phyloP scores from a whole-genome alignment of 345 rosid species.

The Eucalyptus marginata region DNA sequence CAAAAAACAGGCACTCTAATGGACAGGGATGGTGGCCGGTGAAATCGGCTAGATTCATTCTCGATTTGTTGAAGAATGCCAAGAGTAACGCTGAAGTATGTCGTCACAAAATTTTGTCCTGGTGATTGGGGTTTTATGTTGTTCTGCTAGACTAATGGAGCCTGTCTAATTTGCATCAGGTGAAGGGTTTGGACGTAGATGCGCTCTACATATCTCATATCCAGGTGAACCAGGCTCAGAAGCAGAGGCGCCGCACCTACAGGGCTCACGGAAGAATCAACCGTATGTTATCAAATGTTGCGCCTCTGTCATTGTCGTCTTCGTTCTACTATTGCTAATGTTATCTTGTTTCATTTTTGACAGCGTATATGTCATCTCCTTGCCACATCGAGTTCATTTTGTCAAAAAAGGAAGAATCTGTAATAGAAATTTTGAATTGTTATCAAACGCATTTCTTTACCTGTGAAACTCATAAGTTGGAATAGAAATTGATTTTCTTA shows the following conservation, averaged over 20 bases:
- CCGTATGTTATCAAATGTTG: background rate
- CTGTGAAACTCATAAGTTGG: no score
- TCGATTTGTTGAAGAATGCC: slow-evolving; percentile 30
- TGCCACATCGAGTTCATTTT: slow-evolving; percentile 32
- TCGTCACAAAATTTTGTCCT: background rate
- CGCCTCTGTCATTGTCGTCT: background rate
- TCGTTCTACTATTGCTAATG: background rate
- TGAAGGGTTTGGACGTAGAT: slow-evolving; percentile 30
- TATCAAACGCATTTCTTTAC: no score
- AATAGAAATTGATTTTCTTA: background rate
- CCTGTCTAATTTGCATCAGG: background rate
- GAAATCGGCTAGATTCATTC: slow-evolving; percentile 25
- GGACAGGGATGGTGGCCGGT: slow-evolving; percentile 66
- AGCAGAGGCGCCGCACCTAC: slow-evolving; percentile 32
- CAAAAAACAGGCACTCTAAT: slow-evolving; percentile 62
- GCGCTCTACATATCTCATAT: slow-evolving; percentile 13
- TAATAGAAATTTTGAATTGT: no score
- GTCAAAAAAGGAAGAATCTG: slow-evolving; percentile 32
- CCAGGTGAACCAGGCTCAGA: slow-evolving; percentile 30
- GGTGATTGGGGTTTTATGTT: no score
- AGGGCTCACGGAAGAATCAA: slow-evolving; percentile 35
- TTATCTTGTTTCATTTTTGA: background rate
- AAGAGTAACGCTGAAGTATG: slow-evolving; percentile 35
- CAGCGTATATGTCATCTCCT: slow-evolving; percentile 37
- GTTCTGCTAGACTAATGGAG: background rate